Conservation (phyloP, 148 eudicot species). For the Salicornia ramosissima region DNA sequence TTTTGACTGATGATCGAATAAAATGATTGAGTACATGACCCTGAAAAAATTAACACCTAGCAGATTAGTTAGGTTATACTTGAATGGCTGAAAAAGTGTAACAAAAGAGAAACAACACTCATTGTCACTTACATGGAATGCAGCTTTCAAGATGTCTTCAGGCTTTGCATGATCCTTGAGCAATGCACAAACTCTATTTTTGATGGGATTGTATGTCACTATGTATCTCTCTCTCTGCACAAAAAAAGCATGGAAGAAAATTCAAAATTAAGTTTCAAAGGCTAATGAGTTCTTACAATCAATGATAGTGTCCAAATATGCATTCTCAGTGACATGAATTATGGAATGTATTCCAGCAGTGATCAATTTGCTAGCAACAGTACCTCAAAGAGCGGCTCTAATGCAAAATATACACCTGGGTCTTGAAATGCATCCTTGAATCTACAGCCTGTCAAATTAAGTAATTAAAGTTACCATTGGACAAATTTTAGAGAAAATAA, state of each 20-base stretch:
- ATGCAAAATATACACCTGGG: constrained; percentile 64
- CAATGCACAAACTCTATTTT: constrained; percentile 84
- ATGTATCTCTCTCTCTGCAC: constrained; percentile 64
- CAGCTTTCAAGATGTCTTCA: constrained; percentile 92
- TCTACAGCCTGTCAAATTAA: constrained; percentile 59
- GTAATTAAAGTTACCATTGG: constrained; percentile 17
- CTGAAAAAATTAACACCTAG: constrained; percentile 33
- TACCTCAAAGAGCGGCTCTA: constrained; percentile 92
- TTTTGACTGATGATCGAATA: constrained; percentile 51
- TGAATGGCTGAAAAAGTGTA: background rate
- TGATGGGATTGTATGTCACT: constrained; percentile 76
- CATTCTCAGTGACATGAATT: background rate
- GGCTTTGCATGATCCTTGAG: constrained; percentile 90
- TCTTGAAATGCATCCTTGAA: constrained; percentile 95
- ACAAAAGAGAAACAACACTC: background rate
- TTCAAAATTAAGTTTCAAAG: background rate
- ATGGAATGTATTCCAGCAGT: no score
- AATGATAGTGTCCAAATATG: background rate
- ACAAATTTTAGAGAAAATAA: background rate
- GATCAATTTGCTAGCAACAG: background rate
- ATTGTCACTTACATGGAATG: constrained; percentile 72
- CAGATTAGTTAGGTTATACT: constrained; percentile 15
- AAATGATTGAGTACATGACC: constrained; percentile 85
- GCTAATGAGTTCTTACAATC: background rate
- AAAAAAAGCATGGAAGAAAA: constrained; percentile 9